A percentile compares a stretch with the other conserved stretches of the same genome.
Evolutionary conservation across 140 eudicot genomes (phyloP).

Genomic region (Ambrosia hybrid): DNA sequence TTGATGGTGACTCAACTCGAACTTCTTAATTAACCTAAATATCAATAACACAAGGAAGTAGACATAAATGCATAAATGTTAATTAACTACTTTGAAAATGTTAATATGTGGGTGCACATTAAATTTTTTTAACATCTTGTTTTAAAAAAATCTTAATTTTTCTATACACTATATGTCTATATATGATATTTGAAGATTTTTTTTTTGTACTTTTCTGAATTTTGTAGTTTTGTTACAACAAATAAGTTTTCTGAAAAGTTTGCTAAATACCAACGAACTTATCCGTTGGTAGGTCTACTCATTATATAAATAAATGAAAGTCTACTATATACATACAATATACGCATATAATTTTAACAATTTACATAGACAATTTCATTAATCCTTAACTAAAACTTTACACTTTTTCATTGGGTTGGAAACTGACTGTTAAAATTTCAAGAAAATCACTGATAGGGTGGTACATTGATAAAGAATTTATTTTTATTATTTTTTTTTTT

Average conservation of each 20-base stretch:
- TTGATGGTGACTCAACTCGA: not conserved
- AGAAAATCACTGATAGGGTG: no score
- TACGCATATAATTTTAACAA: no score
- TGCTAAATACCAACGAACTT: conserved; percentile 11
- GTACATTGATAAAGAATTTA: no score
- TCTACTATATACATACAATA: not conserved
- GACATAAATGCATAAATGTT: not conserved
- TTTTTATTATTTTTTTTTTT: no score
- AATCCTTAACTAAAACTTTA: no score
- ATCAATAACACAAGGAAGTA: not conserved
- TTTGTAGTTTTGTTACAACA: conserved; percentile 7
- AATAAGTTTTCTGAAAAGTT: not conserved
- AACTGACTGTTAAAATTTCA: no score
- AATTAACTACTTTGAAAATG: no score
- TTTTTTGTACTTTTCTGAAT: conserved; percentile 10
- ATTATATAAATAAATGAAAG: not conserved
- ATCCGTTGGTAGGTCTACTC: not conserved
- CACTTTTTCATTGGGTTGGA: no score
- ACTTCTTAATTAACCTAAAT: conserved; percentile 13
- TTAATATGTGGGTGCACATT: no score
- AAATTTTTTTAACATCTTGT: no score
- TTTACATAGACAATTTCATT: no score
- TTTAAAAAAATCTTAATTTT: no score
- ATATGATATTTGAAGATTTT: not conserved
- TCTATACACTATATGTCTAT: not conserved